Base-by-base conservation (phyloP, 352 stramenopile genomes). In the Phytopythium montanum region DNA sequence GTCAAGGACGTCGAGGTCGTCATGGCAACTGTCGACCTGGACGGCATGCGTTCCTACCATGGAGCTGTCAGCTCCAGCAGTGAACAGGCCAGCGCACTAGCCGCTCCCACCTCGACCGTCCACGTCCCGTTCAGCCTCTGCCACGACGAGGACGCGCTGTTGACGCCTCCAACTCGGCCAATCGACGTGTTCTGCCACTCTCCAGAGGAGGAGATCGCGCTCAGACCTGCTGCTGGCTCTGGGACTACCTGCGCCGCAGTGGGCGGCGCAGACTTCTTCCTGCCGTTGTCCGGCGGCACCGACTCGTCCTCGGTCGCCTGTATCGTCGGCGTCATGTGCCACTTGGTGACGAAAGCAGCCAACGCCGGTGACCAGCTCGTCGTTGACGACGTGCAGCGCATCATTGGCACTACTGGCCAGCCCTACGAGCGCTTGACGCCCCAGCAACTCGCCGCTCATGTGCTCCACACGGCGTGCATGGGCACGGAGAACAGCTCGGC, bases 381-480 rank as follows among this genome's bases (percentile, higher is more conserved):
- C 21, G 81, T 95, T 45, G 75, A 83, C 34, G 80, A 96, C 54
- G 87, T 98, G 12, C 82, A 92, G 72, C 82, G 85, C 59, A 92
- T 95, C 59, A 81, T 88, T 42, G 79, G 78, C 16, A 91, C 69
- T 13, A 75, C 62, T 0, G 77, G 67, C 1, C 41, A 83, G 59
- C 36, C 49, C 18, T 95, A 94, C 62, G 56, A 72, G 45, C 66
- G 77, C 14, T 60, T 90, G 39, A 90, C 79, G 46, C 66, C 96
- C 9, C 72, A 95, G 55, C 92, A 98, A 61, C 76, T 99, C 36
- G 96, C 94, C 9, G 91, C 86, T 36, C 79, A 87, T 50, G 61
- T 99, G 21, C 76, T 99, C 19, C 96, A 99, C 73, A 99, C 97
- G 33, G 95, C 91, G 1, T 99, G 98, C 77, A 98, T 99, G 96